Conservation (phyloP, 2,329 filamentous ascomycete genomes). For the Calonectria montana region DNA sequence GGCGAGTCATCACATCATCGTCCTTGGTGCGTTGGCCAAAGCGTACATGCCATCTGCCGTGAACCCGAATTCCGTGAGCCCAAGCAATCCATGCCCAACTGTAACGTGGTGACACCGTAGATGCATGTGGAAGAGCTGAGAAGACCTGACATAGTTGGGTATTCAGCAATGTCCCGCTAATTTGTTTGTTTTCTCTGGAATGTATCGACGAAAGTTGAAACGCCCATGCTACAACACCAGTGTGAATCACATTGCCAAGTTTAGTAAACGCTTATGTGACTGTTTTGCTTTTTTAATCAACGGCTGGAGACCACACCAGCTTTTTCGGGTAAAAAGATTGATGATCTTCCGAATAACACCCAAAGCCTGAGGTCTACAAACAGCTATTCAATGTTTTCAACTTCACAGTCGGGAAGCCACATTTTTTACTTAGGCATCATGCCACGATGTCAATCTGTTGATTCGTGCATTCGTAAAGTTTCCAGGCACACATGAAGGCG, state of each 20-base stretch:
- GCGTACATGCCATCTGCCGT: background rate
- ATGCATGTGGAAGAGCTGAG: background rate
- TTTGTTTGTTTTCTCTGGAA: background rate
- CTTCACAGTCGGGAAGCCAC: background rate
- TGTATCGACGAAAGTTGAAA: background rate
- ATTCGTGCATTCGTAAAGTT: background rate
- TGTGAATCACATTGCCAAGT: background rate
- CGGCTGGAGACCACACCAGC: background rate
- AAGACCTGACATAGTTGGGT: background rate
- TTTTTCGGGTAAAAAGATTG: background rate
- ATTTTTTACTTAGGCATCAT: background rate
- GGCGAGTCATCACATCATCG: conserved; percentile 2
- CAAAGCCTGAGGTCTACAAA: background rate
- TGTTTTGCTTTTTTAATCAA: conserved; percentile 5
- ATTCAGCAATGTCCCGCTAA: background rate
- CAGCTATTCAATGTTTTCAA: background rate
- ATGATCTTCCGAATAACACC: background rate
- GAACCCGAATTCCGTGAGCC: background rate
- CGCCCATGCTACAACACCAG: background rate
- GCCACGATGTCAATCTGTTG: background rate
- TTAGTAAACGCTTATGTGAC: background rate
- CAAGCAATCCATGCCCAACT: background rate
- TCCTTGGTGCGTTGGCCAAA: background rate
- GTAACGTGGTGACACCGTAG: background rate
- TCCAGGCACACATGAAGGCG: background rate